Evolutionary conservation across 75 land plant genomes (phyloP).

Genomic region (Pseudotsuga menziesii): DNA sequence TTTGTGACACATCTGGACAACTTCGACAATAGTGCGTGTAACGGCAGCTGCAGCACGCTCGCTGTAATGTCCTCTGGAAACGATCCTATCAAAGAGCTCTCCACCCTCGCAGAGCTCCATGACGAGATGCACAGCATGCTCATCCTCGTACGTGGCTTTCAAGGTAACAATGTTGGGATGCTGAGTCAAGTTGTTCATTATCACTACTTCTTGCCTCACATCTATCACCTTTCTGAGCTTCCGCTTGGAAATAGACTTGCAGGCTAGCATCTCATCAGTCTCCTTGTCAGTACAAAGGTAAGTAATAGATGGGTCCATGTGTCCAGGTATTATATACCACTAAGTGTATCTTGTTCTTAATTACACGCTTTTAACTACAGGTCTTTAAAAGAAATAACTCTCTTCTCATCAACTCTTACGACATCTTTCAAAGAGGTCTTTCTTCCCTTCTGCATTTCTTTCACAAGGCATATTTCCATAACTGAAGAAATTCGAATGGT

Average conservation of each 20-base stretch:
- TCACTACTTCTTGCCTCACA: constrained; percentile 73
- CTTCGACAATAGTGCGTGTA: constrained; percentile 66
- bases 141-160: constrained; percentile 72
- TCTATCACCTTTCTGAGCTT: constrained; percentile 74
- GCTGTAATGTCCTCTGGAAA: constrained; percentile 75
- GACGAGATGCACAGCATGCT: constrained; percentile 70
- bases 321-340: too few relatives aligned
- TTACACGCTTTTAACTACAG: too few relatives aligned
- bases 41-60: constrained; percentile 77
- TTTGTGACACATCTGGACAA: constrained; percentile 66
- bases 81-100: constrained; percentile 87
- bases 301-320: too few relatives aligned
- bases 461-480: too few relatives aligned
- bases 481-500: too few relatives aligned
- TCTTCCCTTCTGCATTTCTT: too few relatives aligned
- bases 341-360: too few relatives aligned
- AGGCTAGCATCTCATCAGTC: constrained; percentile 57
- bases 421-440: too few relatives aligned
- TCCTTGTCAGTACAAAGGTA: constrained; percentile 74
- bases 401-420: too few relatives aligned
- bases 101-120: constrained; percentile 95
- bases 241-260: constrained; percentile 82
- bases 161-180: constrained; percentile 76
- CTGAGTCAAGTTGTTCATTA: constrained; percentile 66
- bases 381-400: too few relatives aligned